Percentiles rank a stretch among this genome's conserved stretches.
These are phyloP conservation scores for Russula sp. DNA, from an alignment of 768 basidiomycete species.

Conservation along the genomic window DNA sequence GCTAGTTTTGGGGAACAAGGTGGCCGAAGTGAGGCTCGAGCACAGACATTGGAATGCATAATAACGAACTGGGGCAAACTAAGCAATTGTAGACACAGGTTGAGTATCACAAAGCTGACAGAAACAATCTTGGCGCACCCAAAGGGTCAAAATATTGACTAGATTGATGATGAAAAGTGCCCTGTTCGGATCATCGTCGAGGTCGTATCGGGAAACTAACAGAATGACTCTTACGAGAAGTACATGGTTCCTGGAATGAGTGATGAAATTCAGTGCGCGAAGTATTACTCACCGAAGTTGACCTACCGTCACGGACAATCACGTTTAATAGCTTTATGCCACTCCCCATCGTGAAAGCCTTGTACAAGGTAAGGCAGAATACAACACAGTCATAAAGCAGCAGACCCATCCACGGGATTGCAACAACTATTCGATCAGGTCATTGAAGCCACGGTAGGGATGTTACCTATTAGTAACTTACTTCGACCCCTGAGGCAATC, in stretches of 20 bases:
- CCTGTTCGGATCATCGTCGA: neutral
- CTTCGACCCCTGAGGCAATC: constrained; percentile 1
- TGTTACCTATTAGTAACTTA: neutral
- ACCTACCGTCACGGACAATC: constrained; percentile 14
- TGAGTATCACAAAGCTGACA: neutral
- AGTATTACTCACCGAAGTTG: too few species aligned
- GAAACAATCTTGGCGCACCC: neutral
- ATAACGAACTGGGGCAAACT: constrained; percentile 11
- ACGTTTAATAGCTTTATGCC: constrained; percentile 7
- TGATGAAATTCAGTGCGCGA: neutral
- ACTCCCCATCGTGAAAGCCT: constrained; percentile 6
- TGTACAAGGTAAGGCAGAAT: constrained; percentile 13
- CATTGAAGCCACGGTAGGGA: neutral
- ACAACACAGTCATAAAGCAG: constrained; percentile 4
- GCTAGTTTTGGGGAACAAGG: neutral
- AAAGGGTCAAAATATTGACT: constrained; percentile 9
- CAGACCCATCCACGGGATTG: constrained; percentile 10
- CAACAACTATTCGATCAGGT: neutral
- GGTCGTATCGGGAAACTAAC: neutral
- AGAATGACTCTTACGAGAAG: constrained; percentile 4
- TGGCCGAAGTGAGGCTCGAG: neutral
- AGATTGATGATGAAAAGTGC: constrained; percentile 11
- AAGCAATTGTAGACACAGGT: neutral
- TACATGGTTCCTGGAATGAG: constrained; percentile 9
- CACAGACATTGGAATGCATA: too few species aligned